Conservation (phyloP, 805 yeast genomes). For the Naumovozyma dairenensis region DNA sequence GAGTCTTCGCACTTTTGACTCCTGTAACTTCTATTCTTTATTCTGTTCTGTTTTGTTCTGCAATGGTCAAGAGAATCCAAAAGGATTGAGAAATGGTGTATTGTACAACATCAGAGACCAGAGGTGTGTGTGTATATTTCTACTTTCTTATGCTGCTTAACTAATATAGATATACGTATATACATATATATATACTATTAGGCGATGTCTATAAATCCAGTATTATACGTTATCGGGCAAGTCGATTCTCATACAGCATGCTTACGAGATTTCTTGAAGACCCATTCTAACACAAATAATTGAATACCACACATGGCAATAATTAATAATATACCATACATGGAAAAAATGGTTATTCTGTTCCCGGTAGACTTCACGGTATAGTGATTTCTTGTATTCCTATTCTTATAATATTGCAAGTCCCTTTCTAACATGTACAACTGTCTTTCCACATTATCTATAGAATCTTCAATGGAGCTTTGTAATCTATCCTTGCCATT, state of each 20-base stretch:
- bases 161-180: too few relatives aligned
- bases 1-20: too few relatives aligned
- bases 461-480: slow-evolving; percentile 30
- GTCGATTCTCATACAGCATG: slow-evolving; percentile 53
- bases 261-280: slow-evolving; percentile 63
- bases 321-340: slow-evolving; percentile 54
- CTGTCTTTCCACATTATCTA: slow-evolving; percentile 49
- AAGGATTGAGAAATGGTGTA: too few relatives aligned
- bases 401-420: slow-evolving; percentile 75
- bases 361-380: slow-evolving; percentile 59
- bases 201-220: too few relatives aligned
- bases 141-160: too few relatives aligned
- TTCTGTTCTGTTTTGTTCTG: too few relatives aligned
- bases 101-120: too few relatives aligned
- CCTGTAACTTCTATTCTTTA: too few relatives aligned
- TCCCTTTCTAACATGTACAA: slow-evolving; percentile 46
- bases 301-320: slow-evolving; percentile 63
- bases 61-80: too few relatives aligned
- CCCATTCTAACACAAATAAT: slow-evolving; percentile 55
- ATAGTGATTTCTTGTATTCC: slow-evolving; percentile 83
- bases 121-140: too few relatives aligned
- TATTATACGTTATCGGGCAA: too few relatives aligned
- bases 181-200: too few relatives aligned
- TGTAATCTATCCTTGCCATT: slow-evolving; percentile 15
- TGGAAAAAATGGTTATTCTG: slow-evolving; percentile 56